Percentiles rank a stretch among this genome's conserved stretches.
Conservation (phyloP, 2,329 filamentous ascomycete genomes). For the Botrytis elliptica region DNA sequence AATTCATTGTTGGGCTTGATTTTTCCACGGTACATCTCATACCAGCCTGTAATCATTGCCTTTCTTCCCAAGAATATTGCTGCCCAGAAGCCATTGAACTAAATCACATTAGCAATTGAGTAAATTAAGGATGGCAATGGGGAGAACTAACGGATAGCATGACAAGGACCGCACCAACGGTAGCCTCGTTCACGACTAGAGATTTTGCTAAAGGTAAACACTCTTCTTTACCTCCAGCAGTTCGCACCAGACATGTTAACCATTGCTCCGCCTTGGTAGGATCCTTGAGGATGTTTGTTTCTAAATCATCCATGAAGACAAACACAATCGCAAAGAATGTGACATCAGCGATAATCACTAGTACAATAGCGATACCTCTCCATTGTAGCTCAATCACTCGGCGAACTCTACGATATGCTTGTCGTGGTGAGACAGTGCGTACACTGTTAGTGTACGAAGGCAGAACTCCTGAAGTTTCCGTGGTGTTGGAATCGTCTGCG, state of each 20-base stretch:
- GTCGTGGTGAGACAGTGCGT: conserved; percentile 71
- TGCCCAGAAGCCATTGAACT: conserved; percentile 84
- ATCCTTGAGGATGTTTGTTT: conserved; percentile 32
- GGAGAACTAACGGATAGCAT: conserved; percentile 67
- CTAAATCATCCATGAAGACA: conserved; percentile 76
- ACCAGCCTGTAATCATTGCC: conserved; percentile 85
- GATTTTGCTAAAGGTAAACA: conserved; percentile 62
- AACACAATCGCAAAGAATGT: conserved; percentile 93
- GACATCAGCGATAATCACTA: conserved; percentile 87
- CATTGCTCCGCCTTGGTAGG: conserved; percentile 58
- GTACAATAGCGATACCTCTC: conserved; percentile 85
- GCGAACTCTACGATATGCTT: conserved; percentile 82
- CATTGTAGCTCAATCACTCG: conserved; percentile 90
- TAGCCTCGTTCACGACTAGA: conserved; percentile 72
- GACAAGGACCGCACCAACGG: conserved; percentile 77
- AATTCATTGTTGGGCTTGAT: conserved; percentile 70
- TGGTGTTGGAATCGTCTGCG: conserved; percentile 68
- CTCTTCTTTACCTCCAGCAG: conserved; percentile 58
- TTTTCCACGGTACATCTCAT: conserved; percentile 56
- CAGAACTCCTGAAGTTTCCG: conserved; percentile 64
- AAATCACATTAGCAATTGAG: conserved; percentile 10
- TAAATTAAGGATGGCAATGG: neutral
- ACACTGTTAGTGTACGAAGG: conserved; percentile 76
- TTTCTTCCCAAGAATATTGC: conserved; percentile 77
- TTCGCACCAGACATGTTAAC: conserved; percentile 66